Evolutionary conservation across 106 monocot genomes (phyloP).

Genomic region (Dendrobium chrysotoxum): DNA sequence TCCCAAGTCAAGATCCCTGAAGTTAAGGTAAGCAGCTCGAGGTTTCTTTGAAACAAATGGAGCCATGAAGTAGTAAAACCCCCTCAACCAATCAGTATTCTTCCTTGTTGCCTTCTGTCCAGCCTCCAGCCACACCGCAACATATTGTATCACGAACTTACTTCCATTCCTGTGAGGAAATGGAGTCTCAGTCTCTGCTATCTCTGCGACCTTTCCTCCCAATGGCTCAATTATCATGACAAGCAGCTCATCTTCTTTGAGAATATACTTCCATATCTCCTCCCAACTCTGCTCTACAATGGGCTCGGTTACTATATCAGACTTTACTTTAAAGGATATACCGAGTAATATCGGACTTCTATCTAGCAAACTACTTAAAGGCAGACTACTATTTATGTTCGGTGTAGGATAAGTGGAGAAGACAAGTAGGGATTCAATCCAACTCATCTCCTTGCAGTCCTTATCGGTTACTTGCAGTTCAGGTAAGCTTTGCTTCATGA

Average conservation of each 20-base stretch:
- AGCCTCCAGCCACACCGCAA: slow-evolving; percentile 4
- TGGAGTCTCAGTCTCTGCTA: slow-evolving; percentile 19
- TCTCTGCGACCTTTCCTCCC: slow-evolving; percentile 19
- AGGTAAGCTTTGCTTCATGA: slow-evolving; percentile 17
- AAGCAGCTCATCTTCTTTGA: slow-evolving; percentile 8
- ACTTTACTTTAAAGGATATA: slow-evolving; percentile 28
- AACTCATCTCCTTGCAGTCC: slow-evolving; percentile 48
- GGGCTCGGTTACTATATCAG: slow-evolving; percentile 22
- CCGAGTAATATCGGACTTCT: background rate
- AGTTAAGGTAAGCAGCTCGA: slow-evolving; percentile 16
- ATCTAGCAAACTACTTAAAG: slow-evolving; percentile 12
- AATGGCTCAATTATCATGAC: slow-evolving; percentile 21
- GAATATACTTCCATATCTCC: slow-evolving; percentile 13
- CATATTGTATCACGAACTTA: slow-evolving; percentile 16
- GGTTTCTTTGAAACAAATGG: slow-evolving; percentile 20
- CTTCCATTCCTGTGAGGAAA: slow-evolving; percentile 32
- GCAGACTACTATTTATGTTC: background rate
- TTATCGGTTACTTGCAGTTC: slow-evolving; percentile 17
- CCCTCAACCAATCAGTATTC: slow-evolving; percentile 8
- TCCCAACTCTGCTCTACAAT: slow-evolving; percentile 3
- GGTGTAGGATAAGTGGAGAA: slow-evolving; percentile 7
- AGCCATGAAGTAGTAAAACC: slow-evolving; percentile 10
- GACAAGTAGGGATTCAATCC: slow-evolving; percentile 28
- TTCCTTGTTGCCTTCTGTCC: background rate
- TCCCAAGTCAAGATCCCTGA: slow-evolving; percentile 18